Evolutionary conservation across 106 monocot genomes (phyloP).

Genomic region (Allium fistulosum): DNA sequence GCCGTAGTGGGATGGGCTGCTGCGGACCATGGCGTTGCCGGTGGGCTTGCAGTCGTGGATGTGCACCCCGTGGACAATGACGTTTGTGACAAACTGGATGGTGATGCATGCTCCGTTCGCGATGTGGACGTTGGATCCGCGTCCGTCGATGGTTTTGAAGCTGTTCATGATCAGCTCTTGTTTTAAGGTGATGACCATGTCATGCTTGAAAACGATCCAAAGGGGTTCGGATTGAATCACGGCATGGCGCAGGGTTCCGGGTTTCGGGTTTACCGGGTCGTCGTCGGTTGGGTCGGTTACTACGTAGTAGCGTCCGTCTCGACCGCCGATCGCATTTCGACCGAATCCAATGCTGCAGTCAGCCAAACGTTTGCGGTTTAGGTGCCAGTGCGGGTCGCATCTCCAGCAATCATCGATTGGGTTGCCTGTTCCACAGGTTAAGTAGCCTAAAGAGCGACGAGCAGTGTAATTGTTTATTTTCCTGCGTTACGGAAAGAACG

Average conservation of each 20-base stretch:
- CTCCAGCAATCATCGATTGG: slow-evolving; percentile 71
- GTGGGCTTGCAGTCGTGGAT: slow-evolving; percentile 42
- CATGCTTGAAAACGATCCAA: slow-evolving; percentile 45
- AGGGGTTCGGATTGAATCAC: slow-evolving; percentile 40
- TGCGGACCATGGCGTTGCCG: slow-evolving; percentile 17
- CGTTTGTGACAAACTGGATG: slow-evolving; percentile 32
- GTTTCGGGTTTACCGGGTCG: slow-evolving; percentile 38
- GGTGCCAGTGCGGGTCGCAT: slow-evolving; percentile 45
- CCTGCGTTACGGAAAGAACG: slow-evolving; percentile 11
- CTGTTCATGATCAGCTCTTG: slow-evolving; percentile 54
- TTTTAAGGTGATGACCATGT: slow-evolving; percentile 39
- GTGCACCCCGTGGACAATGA: slow-evolving; percentile 35
- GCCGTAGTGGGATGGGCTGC: slow-evolving; percentile 3
- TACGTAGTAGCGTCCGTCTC: slow-evolving; percentile 38
- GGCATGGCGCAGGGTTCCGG: slow-evolving; percentile 52
- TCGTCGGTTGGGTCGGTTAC: slow-evolving; percentile 46
- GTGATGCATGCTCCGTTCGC: slow-evolving; percentile 36
- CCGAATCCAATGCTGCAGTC: slow-evolving; percentile 56
- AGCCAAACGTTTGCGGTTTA: slow-evolving; percentile 38
- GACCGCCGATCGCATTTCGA: slow-evolving; percentile 49
- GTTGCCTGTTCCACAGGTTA: slow-evolving; percentile 42
- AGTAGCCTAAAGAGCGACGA: slow-evolving; percentile 25
- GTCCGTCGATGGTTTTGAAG: slow-evolving; percentile 52
- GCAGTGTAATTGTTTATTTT: slow-evolving; percentile 29
- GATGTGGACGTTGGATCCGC: slow-evolving; percentile 43